Percentiles rank a stretch among this genome's conserved stretches.
Evolutionary conservation across 148 eudicot genomes (phyloP).

Genomic region (Rhododendron williamsianum): DNA sequence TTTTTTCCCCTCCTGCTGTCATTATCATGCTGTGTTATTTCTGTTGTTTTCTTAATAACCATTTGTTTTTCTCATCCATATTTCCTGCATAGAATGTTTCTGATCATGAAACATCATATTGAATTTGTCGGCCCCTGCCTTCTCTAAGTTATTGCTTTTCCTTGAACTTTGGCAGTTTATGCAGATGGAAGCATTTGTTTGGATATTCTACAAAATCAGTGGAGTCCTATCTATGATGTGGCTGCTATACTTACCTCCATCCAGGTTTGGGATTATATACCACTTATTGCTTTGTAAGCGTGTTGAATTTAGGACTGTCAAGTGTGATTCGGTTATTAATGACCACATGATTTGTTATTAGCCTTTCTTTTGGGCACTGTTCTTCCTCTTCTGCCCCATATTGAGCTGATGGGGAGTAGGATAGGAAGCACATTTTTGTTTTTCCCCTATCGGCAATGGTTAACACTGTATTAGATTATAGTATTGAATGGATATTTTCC

Average conservation of each 20-base stretch:
- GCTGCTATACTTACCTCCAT: conserved; percentile 71
- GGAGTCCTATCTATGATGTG: conserved; percentile 78
- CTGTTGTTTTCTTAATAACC: background rate
- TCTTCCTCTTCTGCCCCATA: background rate
- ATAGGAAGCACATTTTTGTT: background rate
- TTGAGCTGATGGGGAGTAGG: background rate
- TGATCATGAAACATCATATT: background rate
- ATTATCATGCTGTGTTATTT: background rate
- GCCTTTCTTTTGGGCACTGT: background rate
- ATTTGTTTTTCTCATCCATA: background rate
- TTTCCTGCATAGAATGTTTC: background rate
- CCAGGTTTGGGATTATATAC: conserved; percentile 33
- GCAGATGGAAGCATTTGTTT: conserved; percentile 77
- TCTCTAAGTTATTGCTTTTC: background rate
- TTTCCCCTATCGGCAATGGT: background rate
- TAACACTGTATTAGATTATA: background rate
- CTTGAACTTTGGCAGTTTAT: conserved; percentile 36
- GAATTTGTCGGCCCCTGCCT: background rate
- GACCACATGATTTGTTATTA: background rate
- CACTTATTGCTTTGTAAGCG: background rate
- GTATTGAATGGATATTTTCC: background rate
- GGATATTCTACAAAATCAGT: conserved; percentile 69
- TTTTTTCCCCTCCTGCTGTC: background rate
- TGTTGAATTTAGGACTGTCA: background rate
- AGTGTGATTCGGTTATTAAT: background rate